Conservation (phyloP, 495 filamentous ascomycete species). For the Xylaria nigripes region DNA sequence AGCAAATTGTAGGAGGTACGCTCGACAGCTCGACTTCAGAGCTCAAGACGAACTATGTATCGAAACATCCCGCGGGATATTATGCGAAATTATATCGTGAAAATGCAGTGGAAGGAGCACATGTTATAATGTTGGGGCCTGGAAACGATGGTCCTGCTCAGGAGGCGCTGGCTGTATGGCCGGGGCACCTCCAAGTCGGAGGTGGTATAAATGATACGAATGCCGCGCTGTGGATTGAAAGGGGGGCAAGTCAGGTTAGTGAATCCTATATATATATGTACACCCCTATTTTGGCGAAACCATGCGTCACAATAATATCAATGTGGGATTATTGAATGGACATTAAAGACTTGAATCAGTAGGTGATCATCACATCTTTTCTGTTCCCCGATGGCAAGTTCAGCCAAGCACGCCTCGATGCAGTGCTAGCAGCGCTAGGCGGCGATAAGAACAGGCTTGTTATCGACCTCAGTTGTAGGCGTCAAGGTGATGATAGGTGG, state of each 20-base stretch:
- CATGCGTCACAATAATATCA: too few species aligned
- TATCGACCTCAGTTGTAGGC: conserved; percentile 85
- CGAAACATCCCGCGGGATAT: conserved; percentile 67
- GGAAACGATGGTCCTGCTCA: conserved; percentile 73
- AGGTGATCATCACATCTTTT: conserved; percentile 78
- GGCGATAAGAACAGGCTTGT: conserved; percentile 76
- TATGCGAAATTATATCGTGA: conserved; percentile 73
- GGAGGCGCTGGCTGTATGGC: conserved; percentile 71
- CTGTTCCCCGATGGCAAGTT: conserved; percentile 82
- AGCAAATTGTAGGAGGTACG: conserved; percentile 96
- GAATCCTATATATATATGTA: not conserved
- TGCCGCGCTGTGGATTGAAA: conserved; percentile 75
- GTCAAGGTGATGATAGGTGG: conserved; percentile 63
- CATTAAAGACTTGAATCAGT: conserved; percentile 13
- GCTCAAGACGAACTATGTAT: conserved; percentile 86
- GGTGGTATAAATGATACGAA: conserved; percentile 84
- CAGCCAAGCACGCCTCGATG: conserved; percentile 60
- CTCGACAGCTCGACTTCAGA: conserved; percentile 55
- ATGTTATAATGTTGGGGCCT: conserved; percentile 92
- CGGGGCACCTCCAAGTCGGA: conserved; percentile 70
- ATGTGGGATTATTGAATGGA: not conserved
- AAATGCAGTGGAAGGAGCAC: conserved; percentile 64
- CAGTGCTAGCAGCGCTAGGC: conserved; percentile 60
- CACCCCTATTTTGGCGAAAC: not conserved
- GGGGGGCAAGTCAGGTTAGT: conserved; percentile 81